phyloP scores from a whole-genome alignment of 495 filamentous ascomycete species.

The Filosporella fistucella region DNA sequence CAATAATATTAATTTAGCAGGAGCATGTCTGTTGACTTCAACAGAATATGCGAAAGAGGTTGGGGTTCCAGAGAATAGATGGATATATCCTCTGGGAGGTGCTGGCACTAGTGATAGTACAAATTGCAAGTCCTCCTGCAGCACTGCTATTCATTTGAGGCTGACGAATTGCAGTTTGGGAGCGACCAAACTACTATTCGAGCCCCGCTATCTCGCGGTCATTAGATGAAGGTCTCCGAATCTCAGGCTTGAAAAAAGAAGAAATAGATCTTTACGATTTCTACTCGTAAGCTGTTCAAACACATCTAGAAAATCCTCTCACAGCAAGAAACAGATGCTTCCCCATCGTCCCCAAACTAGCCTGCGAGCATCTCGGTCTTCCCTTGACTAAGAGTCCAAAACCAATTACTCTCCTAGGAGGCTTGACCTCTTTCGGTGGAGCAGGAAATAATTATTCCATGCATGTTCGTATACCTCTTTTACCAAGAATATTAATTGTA shows the following conservation, averaged over 20 bases:
- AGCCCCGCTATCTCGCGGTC: constrained; percentile 46
- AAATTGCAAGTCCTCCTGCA: constrained; percentile 31
- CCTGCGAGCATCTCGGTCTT: constrained; percentile 45
- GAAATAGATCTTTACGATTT: constrained; percentile 51
- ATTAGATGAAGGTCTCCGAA: constrained; percentile 36
- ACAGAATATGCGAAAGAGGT: constrained; percentile 41
- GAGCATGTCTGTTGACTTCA: constrained; percentile 47
- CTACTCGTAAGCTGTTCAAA: constrained; percentile 38
- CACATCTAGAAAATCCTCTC: background rate
- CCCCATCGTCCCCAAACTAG: constrained; percentile 55
- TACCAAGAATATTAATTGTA: too few relatives aligned
- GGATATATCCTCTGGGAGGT: constrained; percentile 53
- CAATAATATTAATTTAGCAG: constrained; percentile 52
- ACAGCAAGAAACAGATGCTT: constrained; percentile 43
- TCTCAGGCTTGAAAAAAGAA: constrained; percentile 29
- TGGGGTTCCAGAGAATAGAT: constrained; percentile 41
- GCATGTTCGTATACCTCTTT: constrained; percentile 43
- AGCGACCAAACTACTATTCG: constrained; percentile 45
- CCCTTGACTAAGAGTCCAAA: constrained; percentile 33
- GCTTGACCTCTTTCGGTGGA: constrained; percentile 54
- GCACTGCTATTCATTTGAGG: background rate
- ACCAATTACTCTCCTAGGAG: constrained; percentile 49
- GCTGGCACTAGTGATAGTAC: constrained; percentile 44
- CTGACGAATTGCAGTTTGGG: constrained; percentile 39
- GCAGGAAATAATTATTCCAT: constrained; percentile 59